Percentiles rank a stretch among this genome's conserved stretches.
Evolutionary conservation across 768 basidiomycete species (phyloP).

Genomic region (Tylopilus plumbeoviolaceoides): DNA sequence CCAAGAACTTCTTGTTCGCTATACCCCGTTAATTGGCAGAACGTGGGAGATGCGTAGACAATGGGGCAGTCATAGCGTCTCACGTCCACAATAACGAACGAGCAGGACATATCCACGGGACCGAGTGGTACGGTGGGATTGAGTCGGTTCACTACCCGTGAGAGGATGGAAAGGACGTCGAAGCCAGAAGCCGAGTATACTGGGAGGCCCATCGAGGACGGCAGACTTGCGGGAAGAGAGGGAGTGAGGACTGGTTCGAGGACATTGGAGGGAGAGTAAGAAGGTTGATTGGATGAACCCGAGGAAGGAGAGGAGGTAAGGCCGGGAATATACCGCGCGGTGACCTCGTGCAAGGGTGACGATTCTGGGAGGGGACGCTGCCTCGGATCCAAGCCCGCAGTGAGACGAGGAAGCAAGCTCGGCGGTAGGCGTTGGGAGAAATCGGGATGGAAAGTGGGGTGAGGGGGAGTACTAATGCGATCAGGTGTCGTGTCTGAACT

Average conservation of each 20-base stretch:
- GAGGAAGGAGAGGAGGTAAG: background rate
- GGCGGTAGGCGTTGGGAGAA: background rate
- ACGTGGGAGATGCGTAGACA: conserved; percentile 86
- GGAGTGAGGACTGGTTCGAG: background rate
- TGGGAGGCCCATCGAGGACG: conserved; percentile 41
- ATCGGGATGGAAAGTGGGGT: background rate
- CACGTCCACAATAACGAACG: conserved; percentile 89
- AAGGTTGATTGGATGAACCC: conserved; percentile 3
- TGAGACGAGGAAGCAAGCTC: background rate
- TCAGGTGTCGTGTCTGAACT: background rate
- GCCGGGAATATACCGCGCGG: conserved; percentile 7
- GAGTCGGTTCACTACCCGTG: conserved; percentile 69
- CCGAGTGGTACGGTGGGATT: conserved; percentile 77
- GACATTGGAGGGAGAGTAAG: conserved; percentile 4
- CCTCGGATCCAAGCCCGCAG: background rate
- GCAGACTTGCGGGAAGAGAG: conserved; percentile 14
- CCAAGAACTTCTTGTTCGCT: conserved; percentile 73
- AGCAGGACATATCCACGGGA: conserved; percentile 87
- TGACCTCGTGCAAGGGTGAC: background rate
- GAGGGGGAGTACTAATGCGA: background rate
- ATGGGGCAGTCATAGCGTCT: conserved; percentile 80
- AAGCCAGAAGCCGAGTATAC: conserved; percentile 92
- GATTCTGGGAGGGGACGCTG: conserved; percentile 7
- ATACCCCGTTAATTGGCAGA: conserved; percentile 76
- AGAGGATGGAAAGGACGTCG: conserved; percentile 79